phyloP scores from a whole-genome alignment of 2,329 filamentous ascomycete species.

The Teratosphaeria zuluensis region DNA sequence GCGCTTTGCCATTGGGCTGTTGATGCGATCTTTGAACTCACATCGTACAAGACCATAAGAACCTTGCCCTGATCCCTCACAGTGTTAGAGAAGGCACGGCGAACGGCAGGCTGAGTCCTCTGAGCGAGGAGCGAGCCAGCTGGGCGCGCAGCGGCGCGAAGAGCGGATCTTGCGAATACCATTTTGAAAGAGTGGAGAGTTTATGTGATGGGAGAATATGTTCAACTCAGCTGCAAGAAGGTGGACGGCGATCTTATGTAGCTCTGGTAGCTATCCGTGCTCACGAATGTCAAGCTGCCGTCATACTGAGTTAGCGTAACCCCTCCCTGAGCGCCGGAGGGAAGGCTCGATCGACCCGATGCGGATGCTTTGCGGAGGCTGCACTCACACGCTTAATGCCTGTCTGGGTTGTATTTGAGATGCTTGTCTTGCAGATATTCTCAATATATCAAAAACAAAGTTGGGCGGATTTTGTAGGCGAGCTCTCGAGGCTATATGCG shows the following conservation, averaged over 20 bases:
- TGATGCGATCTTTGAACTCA: slow-evolving; percentile 32
- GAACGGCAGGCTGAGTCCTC: slow-evolving; percentile 29
- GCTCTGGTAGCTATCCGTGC: neutral
- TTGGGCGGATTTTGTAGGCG: neutral
- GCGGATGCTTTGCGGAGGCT: neutral
- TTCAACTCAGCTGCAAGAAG: neutral
- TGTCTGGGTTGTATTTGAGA: neutral
- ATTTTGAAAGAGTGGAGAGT: slow-evolving; percentile 31
- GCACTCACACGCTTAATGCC: neutral
- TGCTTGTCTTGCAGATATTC: neutral
- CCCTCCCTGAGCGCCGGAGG: neutral
- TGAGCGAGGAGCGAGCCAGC: slow-evolving; percentile 41
- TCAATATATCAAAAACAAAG: neutral
- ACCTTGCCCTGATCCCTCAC: slow-evolving; percentile 68
- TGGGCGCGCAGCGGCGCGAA: slow-evolving; percentile 45
- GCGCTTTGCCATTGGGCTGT: slow-evolving; percentile 1
- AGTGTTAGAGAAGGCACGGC: slow-evolving; percentile 41
- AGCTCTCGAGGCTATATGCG: neutral
- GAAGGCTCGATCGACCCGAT: neutral
- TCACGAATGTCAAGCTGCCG: neutral
- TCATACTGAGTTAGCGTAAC: neutral
- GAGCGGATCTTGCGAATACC: slow-evolving; percentile 54
- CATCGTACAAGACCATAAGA: slow-evolving; percentile 88
- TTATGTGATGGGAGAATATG: neutral
- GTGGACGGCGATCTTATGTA: neutral